phyloP scores from a whole-genome alignment of 2,329 filamentous ascomycete genomes.

The Aulographum hederae region DNA sequence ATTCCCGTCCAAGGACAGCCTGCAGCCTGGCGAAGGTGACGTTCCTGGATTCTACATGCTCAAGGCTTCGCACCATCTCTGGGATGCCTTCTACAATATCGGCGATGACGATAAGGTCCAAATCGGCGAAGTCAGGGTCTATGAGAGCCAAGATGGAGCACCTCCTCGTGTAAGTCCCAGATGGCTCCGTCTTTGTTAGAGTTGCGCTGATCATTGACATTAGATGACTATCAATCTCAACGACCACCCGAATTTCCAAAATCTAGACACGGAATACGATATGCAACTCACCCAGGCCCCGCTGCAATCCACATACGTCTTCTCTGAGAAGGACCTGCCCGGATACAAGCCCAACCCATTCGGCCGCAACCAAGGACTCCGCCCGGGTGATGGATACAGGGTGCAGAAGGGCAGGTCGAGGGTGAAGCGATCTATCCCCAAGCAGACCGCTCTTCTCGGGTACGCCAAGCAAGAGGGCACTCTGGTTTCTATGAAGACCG shows the following conservation, averaged over 20 bases:
- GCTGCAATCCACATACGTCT: slow-evolving; percentile 65
- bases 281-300: slow-evolving; percentile 45
- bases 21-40: too few species aligned
- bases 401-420: background rate
- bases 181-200: too few species aligned
- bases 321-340: slow-evolving; percentile 82
- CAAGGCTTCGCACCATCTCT: slow-evolving; percentile 22
- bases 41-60: too few species aligned
- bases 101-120: slow-evolving; percentile 19
- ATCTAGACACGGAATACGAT: slow-evolving; percentile 71
- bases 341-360: slow-evolving; percentile 37
- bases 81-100: slow-evolving; percentile 13
- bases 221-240: slow-evolving; percentile 51
- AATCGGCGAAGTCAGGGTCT: slow-evolving; percentile 17
- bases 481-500: slow-evolving; percentile 53
- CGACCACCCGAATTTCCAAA: slow-evolving; percentile 46
- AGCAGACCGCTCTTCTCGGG: slow-evolving; percentile 61
- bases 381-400: slow-evolving; percentile 11
- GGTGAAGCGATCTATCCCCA: slow-evolving; percentile 26
- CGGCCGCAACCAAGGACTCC: slow-evolving; percentile 8
- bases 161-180: background rate
- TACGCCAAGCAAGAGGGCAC: slow-evolving; percentile 60
- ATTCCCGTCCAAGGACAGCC: too few species aligned
- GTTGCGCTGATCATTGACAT: too few species aligned
- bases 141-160: slow-evolving; percentile 5